Base-by-base conservation (phyloP, 345 rosid genomes). In the Arabis alpina region DNA sequence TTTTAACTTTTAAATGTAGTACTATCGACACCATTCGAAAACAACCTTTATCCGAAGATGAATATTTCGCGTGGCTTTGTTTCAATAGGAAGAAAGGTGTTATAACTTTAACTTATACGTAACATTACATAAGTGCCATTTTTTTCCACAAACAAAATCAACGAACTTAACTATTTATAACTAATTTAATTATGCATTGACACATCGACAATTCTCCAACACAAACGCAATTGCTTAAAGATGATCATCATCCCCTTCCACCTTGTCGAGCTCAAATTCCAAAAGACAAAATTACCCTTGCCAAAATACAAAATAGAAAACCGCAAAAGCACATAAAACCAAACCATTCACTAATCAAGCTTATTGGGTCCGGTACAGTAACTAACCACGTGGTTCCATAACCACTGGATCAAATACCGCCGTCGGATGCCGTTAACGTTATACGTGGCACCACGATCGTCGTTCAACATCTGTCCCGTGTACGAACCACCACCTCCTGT, bases 401-500 rank as follows among this genome's bases (percentile, higher is more conserved):
- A 62, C 98, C 98, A 93, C 87, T 93, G 98, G 47, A 93, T 85
- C 84, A 93, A 78, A 74, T 71, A 93, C 74, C 88, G 77, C 82
- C 98, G 86, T 77, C 92, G 49, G 79, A 89, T 82, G 61, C 98
- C 98, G 30, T 91, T 80, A 80, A 91, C 86, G 49, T 93, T 93
- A 62, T 85, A 93, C 81, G 98, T 93, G 82, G 91, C 92, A 4
- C 92, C 92, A 71, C 57, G 84, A 1, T 52, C 50, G 0, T 83
- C 98, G 81, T 80, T 80, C 80, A 86, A 40, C 70, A 91, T 43
- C 79, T 93, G 97, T 25, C 98, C 98, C 0, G 89, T 91, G 79
- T 93, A 93, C 8, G 98, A 93, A 32, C 98, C 98, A 10, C 98
- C 98, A 3, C 98, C 98, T 8, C 98, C 98, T 0, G 98, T 88